Base-by-base conservation (phyloP, 148 eudicot species). In the Camellia japonica region DNA sequence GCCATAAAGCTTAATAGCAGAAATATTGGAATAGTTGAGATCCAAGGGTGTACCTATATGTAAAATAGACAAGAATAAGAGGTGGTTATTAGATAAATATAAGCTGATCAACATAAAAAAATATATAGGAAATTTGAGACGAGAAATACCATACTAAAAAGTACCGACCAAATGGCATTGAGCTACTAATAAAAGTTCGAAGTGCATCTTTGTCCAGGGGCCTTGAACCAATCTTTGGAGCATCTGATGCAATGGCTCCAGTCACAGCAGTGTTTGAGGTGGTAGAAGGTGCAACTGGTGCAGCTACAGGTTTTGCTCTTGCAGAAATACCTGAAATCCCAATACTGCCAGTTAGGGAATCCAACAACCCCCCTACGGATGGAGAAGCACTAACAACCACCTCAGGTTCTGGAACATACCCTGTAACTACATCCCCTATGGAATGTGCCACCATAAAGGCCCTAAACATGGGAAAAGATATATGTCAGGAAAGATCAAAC, bases 121-220 rank as follows among this genome's bases (percentile, higher is more conserved):
- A 44, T 60, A 5, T 51, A 56, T 30, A 2, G 47, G 18, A 70
- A 58, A 20, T 6, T 74, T 77, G 59, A 76, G 78, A 73, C 61
- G 80, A 74, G 81, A 77, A 75, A 80, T 80, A 68, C 68, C 87
- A 85, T 59, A 84, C 68, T 76, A 67, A 75, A 83, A 80, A 82
- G 77, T 84, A 90, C 97, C 86, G 72, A 95, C 98, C 97, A 85
- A 95, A 95, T 77, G 97, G 98, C 98, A 95, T 95, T 51, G 98
- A 89, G 83, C 90, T 87, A 80, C 87, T 88, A 65, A 95, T 85
- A 78, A 91, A 95, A 80, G 85, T 88, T 63, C 91, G 94, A 82
- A 95, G 88, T 74, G 85, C 88, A 83, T 95, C 98, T 82, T 88
- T 95, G 80, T 93, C 98, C 61, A 91, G 79, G 71, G 86, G 81